Conservation (phyloP, 306 rosid genomes). For the Fagus sylvatica region DNA sequence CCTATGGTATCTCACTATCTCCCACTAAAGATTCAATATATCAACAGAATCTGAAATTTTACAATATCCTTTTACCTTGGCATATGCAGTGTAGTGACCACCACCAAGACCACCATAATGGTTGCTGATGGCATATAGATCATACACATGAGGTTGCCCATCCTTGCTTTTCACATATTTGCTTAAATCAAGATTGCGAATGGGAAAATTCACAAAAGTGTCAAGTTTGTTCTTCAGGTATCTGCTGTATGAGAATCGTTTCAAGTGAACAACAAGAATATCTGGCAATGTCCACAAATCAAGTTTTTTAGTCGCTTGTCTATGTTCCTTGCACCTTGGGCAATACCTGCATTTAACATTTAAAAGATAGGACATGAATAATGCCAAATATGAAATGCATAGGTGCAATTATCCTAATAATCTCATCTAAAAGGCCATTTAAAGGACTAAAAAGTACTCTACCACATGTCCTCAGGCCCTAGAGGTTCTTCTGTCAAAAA, state of each 20-base stretch:
- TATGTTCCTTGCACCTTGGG: slow-evolving; percentile 94
- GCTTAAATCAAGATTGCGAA: slow-evolving; percentile 87
- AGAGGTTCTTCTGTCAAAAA: slow-evolving; percentile 97
- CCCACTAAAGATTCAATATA: neutral
- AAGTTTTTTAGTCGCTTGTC: slow-evolving; percentile 96
- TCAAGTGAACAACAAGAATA: slow-evolving; percentile 91
- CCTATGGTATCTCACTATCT: neutral
- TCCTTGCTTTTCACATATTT: slow-evolving; percentile 80
- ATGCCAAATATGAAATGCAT: slow-evolving; percentile 7
- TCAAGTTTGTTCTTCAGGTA: slow-evolving; percentile 91
- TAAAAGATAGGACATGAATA: neutral
- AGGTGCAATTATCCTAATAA: slow-evolving; percentile 1
- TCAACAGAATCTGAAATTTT: neutral
- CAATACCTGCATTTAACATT: slow-evolving; percentile 68
- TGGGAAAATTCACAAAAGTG: slow-evolving; percentile 91
- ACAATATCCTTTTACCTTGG: slow-evolving; percentile 56
- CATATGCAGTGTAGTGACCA: slow-evolving; percentile 96
- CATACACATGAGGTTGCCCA: slow-evolving; percentile 62
- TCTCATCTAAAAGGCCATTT: slow-evolving; percentile 19
- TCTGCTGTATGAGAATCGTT: slow-evolving; percentile 97
- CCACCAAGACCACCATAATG: slow-evolving; percentile 98
- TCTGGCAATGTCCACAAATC: slow-evolving; percentile 99
- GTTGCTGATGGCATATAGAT: slow-evolving; percentile 94
- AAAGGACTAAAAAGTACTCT: slow-evolving; percentile 31
- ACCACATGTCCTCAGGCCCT: slow-evolving; percentile 99